Base-by-base conservation (phyloP, 257 asterid genomes). In the Pogostemon cablin region DNA sequence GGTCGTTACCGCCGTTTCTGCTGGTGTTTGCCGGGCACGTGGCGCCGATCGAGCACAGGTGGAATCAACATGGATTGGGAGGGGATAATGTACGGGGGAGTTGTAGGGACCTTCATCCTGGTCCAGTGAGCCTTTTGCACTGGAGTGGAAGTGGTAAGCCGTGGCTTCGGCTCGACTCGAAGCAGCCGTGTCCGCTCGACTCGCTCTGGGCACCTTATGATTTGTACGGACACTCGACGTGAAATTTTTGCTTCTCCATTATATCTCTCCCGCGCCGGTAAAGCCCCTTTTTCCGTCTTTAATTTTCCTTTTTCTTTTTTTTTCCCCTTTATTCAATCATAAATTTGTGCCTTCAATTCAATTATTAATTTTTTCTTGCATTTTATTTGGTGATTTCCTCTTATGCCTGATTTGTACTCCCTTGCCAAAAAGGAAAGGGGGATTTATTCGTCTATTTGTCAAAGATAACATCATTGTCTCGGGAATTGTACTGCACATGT, bases 141-240 rank as follows among this genome's bases (percentile, higher is more conserved):
- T 87, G 93, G 90, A 85, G 90, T 72, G 93, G 93, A 40, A 83
- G 86, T 74, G 93, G 90, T 48, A 87, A 87, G 81, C 90, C 90
- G 4, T 87, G 93, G 90, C 79, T 78, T 2, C 77, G 93, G 79
- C 88, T 87, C 20, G 87, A 85, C 71, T 77, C 87, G 2, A 80
- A 58, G 58, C 75, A 58, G 40, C 86, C 90, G 35, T 87, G 90
- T 53, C 87, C 90, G 0, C 80, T 85, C n/a, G 93, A 87, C 68
- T 48, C 75, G 6, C 38, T 85, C 46, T 87, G 93, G 93, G 72
- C 82, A 3, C 86, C 78, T 1, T 85, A 78, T 65, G 93, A 87
- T 63, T 65, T 85, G 78, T 80, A 75, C 71, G 78, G 64, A 43
- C 79, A 65, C 69, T 66, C 80, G 59, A 15, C 65, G n/a, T 77